These are phyloP conservation scores for Halteria grandinella DNA, from an alignment of 73 alveolate species.

Conservation along the genomic window DNA sequence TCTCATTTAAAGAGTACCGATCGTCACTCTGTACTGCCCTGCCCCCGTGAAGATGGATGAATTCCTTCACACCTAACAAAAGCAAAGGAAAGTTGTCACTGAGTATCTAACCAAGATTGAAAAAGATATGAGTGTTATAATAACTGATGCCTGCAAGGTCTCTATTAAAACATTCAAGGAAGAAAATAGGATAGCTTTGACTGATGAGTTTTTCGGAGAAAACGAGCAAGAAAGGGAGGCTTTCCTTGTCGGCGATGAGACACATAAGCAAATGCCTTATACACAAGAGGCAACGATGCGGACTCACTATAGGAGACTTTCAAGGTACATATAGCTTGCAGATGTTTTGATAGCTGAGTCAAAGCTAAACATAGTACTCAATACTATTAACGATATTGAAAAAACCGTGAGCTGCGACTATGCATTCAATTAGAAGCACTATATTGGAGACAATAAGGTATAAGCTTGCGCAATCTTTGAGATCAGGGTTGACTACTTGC, in stretches of 20 bases:
- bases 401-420: slow-evolving; percentile 41
- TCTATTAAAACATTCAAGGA: slow-evolving; percentile 82
- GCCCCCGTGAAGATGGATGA: slow-evolving; percentile 71
- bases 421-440: slow-evolving; percentile 34
- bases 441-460: slow-evolving; percentile 41
- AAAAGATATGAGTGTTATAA: slow-evolving; percentile 67
- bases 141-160: slow-evolving; percentile 74
- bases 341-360: slow-evolving; percentile 94
- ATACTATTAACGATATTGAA: slow-evolving; percentile 42
- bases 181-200: slow-evolving; percentile 78
- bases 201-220: slow-evolving; percentile 69
- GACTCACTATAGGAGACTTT: slow-evolving; percentile 93
- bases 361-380: slow-evolving; percentile 69
- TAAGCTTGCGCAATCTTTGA: slow-evolving; percentile 68
- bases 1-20: slow-evolving; percentile 68
- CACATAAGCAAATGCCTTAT: slow-evolving; percentile 91
- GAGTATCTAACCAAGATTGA: slow-evolving; percentile 69
- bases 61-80: slow-evolving; percentile 66
- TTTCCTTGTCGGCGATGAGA: slow-evolving; percentile 89
- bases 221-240: slow-evolving; percentile 83
- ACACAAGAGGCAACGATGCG: slow-evolving; percentile 98
- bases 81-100: slow-evolving; percentile 62
- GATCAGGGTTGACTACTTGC: slow-evolving; percentile 51
- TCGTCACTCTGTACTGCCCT: slow-evolving; percentile 72
- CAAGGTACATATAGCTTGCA: slow-evolving; percentile 89